Conservation (phyloP, 495 filamentous ascomycete species). For the Eremomyces bilateralis region DNA sequence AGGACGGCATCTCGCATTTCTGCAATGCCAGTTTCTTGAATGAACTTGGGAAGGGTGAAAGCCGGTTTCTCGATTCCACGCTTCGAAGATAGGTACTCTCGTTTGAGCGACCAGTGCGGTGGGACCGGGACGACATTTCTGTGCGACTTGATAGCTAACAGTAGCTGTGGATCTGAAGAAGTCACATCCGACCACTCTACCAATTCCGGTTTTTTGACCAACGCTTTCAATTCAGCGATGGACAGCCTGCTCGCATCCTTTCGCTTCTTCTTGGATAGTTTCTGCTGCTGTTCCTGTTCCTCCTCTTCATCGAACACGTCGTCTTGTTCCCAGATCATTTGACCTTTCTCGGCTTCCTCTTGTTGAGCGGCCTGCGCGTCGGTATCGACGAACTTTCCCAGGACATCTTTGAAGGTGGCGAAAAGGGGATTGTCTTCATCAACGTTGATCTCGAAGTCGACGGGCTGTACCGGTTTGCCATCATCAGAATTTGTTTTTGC, state of each 20-base stretch:
- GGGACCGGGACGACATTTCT: slow-evolving; percentile 93
- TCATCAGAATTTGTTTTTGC: too few species aligned
- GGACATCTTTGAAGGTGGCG: slow-evolving; percentile 45
- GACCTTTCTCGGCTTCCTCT: slow-evolving; percentile 61
- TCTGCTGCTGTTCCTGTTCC: slow-evolving; percentile 41
- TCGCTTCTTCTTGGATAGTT: slow-evolving; percentile 77
- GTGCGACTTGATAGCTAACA: slow-evolving; percentile 86
- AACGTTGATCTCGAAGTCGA: too few species aligned
- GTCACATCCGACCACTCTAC: slow-evolving; percentile 96
- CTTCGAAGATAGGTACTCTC: slow-evolving; percentile 91
- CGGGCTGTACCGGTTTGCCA: too few species aligned
- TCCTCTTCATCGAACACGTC: slow-evolving; percentile 74
- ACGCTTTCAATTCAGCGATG: slow-evolving; percentile 80
- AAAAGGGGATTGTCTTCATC: slow-evolving; percentile 46
- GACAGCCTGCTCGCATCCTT: slow-evolving; percentile 83
- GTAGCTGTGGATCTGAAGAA: slow-evolving; percentile 69
- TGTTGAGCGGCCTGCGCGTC: slow-evolving; percentile 31
- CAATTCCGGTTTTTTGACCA: slow-evolving; percentile 77
- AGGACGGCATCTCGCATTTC: slow-evolving; percentile 95
- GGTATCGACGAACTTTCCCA: not conserved
- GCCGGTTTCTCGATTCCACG: slow-evolving; percentile 86
- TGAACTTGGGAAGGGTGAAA: slow-evolving; percentile 87
- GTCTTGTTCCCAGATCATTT: slow-evolving; percentile 71
- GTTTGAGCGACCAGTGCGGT: slow-evolving; percentile 80
- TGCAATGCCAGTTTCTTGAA: slow-evolving; percentile 87